Percentiles rank a stretch among this genome's conserved stretches.
Evolutionary conservation across 2,329 filamentous ascomycete species (phyloP).

Genomic region (Lithohypha guttulata): DNA sequence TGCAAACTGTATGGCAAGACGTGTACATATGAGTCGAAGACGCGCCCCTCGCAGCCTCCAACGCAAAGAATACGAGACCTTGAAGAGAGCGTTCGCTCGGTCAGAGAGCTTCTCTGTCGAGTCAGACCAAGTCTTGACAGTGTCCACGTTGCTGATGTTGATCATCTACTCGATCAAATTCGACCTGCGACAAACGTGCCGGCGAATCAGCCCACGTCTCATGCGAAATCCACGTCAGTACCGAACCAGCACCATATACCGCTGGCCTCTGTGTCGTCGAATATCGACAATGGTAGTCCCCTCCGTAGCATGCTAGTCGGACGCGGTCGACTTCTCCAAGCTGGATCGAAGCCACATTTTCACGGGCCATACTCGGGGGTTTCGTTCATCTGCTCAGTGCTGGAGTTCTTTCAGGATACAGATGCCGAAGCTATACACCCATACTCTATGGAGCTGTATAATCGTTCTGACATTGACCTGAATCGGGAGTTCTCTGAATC

Average conservation of each 20-base stretch:
- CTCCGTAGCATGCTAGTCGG: constrained; percentile 5
- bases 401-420: constrained; percentile 1
- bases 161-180: constrained; percentile 10
- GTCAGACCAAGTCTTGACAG: constrained; percentile 11
- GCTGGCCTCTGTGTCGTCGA: not conserved
- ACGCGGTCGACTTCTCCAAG: constrained; percentile 1
- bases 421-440: not conserved
- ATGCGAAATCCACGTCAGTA: not conserved
- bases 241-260: not conserved
- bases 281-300: not conserved
- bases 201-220: not conserved
- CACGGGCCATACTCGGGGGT: constrained; percentile 5
- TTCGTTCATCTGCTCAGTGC: constrained; percentile 5
- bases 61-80: constrained; percentile 18
- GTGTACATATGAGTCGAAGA: constrained; percentile 16
- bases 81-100: constrained; percentile 13
- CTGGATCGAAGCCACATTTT: not conserved
- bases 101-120: constrained; percentile 10
- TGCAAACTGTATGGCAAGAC: constrained; percentile 14
- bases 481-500: not conserved
- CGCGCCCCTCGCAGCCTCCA: constrained; percentile 14
- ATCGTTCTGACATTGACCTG: not conserved
- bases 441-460: constrained; percentile 1
- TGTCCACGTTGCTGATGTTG: constrained; percentile 9
- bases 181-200: not conserved